Evolutionary conservation across 2,329 filamentous ascomycete species (phyloP).

Genomic region (Coccinonectria pachysandricola): DNA sequence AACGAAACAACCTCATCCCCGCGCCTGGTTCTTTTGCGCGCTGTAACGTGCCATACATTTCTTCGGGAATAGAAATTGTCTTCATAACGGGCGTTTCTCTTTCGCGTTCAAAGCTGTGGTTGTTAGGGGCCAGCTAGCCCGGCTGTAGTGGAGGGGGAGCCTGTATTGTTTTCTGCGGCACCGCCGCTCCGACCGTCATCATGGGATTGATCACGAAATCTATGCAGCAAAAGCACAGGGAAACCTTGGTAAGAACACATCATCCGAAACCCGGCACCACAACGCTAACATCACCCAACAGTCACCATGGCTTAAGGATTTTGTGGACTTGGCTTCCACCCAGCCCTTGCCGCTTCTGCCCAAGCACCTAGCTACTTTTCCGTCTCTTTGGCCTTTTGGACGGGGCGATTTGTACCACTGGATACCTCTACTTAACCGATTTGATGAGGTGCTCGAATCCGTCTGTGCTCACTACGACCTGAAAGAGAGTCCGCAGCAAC

Average conservation of each 20-base stretch:
- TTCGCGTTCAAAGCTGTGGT: slow-evolving; percentile 28
- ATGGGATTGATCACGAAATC: slow-evolving; percentile 62
- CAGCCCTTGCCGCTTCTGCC: slow-evolving; percentile 68
- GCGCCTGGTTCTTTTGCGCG: too few relatives aligned
- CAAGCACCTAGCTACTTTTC: slow-evolving; percentile 66
- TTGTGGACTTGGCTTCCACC: slow-evolving; percentile 60
- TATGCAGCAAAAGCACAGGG: slow-evolving; percentile 56
- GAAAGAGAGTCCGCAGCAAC: slow-evolving; percentile 67
- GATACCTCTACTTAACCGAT: slow-evolving; percentile 89
- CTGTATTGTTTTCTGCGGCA: slow-evolving; percentile 40
- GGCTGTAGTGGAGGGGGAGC: slow-evolving; percentile 49
- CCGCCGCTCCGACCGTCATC: slow-evolving; percentile 45
- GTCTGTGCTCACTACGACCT: slow-evolving; percentile 76
- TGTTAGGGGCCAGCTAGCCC: slow-evolving; percentile 22
- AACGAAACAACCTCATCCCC: too few relatives aligned
- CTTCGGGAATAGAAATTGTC: too few relatives aligned
- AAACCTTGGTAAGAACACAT: slow-evolving; percentile 46
- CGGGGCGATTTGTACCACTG: slow-evolving; percentile 96
- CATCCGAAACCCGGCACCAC: background rate
- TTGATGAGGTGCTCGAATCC: slow-evolving; percentile 76
- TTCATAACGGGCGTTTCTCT: slow-evolving; percentile 25
- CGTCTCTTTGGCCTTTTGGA: slow-evolving; percentile 86
- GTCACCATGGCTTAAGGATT: slow-evolving; percentile 81
- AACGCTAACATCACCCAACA: slow-evolving; percentile 30
- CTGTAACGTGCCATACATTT: too few relatives aligned